Percentiles rank a stretch among this genome's conserved stretches.
Conservation (phyloP, 352 stramenopile species). For the Hyaloperonospora brassicae region DNA sequence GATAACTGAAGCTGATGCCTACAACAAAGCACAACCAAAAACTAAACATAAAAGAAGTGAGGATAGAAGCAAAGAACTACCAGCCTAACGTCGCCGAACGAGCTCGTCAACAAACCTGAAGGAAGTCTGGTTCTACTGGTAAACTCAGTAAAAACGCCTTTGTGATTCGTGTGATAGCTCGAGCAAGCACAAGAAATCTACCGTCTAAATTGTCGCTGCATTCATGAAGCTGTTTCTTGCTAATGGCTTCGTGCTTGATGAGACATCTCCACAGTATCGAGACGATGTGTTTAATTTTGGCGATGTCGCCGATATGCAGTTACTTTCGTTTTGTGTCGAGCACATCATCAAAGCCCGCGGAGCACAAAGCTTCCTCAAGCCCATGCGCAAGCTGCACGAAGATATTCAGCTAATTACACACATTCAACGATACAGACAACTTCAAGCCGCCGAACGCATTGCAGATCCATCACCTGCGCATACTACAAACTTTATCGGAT, state of each 20-base stretch:
- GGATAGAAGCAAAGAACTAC: too few species aligned
- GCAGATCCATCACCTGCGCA: too few species aligned
- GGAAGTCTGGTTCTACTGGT: constrained; percentile 10
- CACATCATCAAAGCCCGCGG: too few species aligned
- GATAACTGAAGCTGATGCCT: too few species aligned
- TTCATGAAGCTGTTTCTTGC: constrained; percentile 1
- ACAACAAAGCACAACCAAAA: too few species aligned
- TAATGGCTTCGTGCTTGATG: not conserved
- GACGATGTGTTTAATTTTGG: not conserved
- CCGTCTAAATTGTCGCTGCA: not conserved
- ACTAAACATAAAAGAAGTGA: too few species aligned
- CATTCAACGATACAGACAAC: not conserved
- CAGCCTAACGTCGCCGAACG: too few species aligned
- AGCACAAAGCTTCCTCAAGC: constrained; percentile 7
- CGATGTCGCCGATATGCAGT: not conserved
- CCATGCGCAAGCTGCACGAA: constrained; percentile 8
- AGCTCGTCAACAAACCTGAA: not conserved
- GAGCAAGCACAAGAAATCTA: constrained; percentile 9
- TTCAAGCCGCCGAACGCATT: too few species aligned
- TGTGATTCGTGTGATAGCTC: too few species aligned
- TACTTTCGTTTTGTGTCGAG: not conserved
- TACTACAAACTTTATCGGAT: too few species aligned
- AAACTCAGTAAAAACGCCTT: constrained; percentile 4
- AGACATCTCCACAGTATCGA: too few species aligned
- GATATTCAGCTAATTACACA: not conserved